These are phyloP conservation scores for Alternaria consortialis DNA, from an alignment of 2,329 filamentous ascomycete genomes.

Conservation along the genomic window DNA sequence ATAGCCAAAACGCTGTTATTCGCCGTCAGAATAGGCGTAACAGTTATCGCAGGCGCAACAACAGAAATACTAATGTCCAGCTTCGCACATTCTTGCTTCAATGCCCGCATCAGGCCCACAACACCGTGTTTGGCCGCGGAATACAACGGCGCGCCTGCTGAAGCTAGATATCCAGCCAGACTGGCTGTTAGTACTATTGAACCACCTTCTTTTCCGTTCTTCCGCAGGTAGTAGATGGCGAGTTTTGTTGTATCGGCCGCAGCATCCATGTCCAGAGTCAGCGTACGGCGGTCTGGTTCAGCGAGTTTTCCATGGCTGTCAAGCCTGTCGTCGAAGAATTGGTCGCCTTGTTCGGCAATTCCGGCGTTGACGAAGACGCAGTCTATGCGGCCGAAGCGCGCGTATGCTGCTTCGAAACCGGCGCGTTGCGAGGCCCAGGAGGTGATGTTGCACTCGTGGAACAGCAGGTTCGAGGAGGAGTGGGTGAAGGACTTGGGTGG, in stretches of 20 bases:
- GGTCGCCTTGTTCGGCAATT: constrained; percentile 58
- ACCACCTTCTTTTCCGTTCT: constrained; percentile 52
- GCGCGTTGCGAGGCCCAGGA: constrained; percentile 57
- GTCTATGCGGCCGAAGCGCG: constrained; percentile 56
- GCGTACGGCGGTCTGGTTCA: constrained; percentile 57
- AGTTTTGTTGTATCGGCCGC: constrained; percentile 59
- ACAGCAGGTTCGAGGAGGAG: constrained; percentile 37
- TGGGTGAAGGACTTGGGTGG: constrained; percentile 48
- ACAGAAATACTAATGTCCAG: constrained; percentile 57
- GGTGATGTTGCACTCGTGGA: constrained; percentile 57
- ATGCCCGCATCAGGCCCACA: constrained; percentile 60
- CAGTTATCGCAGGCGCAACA: constrained; percentile 60
- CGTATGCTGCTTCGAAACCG: constrained; percentile 54
- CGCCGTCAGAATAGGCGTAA: constrained; percentile 55
- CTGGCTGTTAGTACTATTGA: constrained; percentile 60
- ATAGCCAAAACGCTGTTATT: constrained; percentile 39
- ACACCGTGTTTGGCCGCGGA: constrained; percentile 62
- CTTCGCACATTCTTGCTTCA: constrained; percentile 60
- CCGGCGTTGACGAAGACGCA: constrained; percentile 61
- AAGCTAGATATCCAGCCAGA: constrained; percentile 60
- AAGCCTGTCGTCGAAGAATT: constrained; percentile 59
- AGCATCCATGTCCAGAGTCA: constrained; percentile 59
- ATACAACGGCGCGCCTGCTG: constrained; percentile 59
- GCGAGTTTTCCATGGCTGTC: constrained; percentile 54
- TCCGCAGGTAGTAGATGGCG: constrained; percentile 58